Conservation (phyloP, 768 basidiomycete genomes). For the Naganishia randhawae region DNA sequence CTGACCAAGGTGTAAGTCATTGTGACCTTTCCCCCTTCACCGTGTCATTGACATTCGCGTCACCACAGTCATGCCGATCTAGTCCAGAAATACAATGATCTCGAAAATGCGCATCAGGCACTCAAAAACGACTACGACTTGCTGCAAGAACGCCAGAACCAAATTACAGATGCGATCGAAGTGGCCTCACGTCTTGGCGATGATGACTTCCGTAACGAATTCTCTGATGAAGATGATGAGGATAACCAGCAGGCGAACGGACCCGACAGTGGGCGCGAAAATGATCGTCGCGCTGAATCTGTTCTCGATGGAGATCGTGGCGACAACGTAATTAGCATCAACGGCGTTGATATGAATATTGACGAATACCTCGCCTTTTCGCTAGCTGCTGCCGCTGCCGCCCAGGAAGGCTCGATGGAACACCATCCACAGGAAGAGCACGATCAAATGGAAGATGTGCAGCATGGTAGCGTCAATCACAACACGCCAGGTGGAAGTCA, state of each 20-base stretch:
- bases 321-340: conserved; percentile 21
- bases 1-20: conserved; percentile 15
- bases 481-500: background rate
- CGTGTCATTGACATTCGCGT: no score
- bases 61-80: conserved; percentile 6
- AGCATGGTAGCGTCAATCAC: background rate
- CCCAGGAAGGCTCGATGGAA: conserved; percentile 12
- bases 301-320: conserved; percentile 4
- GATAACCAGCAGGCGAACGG: background rate
- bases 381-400: conserved; percentile 10
- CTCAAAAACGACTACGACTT: conserved; percentile 7
- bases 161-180: conserved; percentile 15
- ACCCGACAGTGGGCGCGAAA: background rate
- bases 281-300: background rate
- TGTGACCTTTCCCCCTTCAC: background rate
- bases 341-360: conserved; percentile 22
- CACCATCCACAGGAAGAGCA: background rate
- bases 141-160: conserved; percentile 12
- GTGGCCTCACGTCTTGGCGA: conserved; percentile 3
- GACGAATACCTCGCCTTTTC: conserved; percentile 22
- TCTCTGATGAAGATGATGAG: conserved; percentile 6
- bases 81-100: background rate
- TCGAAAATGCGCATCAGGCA: conserved; percentile 10
- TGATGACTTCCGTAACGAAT: background rate
- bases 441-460: background rate